These are phyloP conservation scores for Fagopyrum esculentum DNA, from an alignment of 148 eudicot genomes.

Conservation along the genomic window DNA sequence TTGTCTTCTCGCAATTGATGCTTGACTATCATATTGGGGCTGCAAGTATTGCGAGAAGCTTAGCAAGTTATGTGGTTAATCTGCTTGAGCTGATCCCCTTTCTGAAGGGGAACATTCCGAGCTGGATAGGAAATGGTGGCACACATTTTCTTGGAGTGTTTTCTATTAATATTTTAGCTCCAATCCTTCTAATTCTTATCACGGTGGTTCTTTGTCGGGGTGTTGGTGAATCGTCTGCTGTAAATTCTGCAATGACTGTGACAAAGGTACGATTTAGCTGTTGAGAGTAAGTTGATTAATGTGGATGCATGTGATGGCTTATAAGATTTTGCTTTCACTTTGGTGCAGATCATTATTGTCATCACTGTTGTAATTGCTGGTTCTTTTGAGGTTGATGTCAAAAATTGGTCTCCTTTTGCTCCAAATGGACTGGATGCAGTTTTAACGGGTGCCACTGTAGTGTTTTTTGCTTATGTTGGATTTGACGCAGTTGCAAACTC, in stretches of 20 bases:
- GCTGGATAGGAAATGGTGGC: constrained; percentile 86
- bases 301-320: background rate
- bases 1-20: constrained; percentile 91
- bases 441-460: constrained; percentile 95
- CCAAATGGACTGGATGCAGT: constrained; percentile 68
- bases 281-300: background rate
- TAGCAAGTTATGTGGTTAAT: constrained; percentile 69
- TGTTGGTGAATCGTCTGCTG: constrained; percentile 83
- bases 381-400: constrained; percentile 74
- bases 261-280: constrained; percentile 41
- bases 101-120: constrained; percentile 66
- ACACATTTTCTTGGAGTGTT: constrained; percentile 51
- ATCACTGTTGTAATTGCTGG: constrained; percentile 66
- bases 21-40: constrained; percentile 98
- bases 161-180: constrained; percentile 74
- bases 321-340: background rate
- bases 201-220: constrained; percentile 77
- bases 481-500: constrained; percentile 99
- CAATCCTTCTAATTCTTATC: constrained; percentile 55
- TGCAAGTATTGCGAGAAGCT: constrained; percentile 96
- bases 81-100: constrained; percentile 66
- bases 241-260: constrained; percentile 76
- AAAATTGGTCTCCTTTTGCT: constrained; percentile 95
- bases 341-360: constrained; percentile 76
- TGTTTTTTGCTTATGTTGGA: constrained; percentile 95